These are phyloP conservation scores for Ganoderma lucidum DNA, from an alignment of 1,284 basidiomycete genomes.

Conservation along the genomic window DNA sequence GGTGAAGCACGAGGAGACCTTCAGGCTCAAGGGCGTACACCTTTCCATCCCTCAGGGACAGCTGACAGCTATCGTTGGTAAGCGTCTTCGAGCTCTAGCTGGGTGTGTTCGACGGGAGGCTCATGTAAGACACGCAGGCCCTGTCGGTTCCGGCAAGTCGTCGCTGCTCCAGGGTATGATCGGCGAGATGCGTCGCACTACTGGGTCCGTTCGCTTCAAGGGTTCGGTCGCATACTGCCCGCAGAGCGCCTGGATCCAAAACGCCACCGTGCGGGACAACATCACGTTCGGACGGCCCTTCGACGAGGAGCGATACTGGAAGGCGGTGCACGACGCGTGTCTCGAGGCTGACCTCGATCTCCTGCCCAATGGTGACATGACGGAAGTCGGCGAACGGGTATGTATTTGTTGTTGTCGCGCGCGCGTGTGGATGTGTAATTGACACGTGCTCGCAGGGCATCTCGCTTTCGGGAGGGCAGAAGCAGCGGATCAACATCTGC, in stretches of 20 bases:
- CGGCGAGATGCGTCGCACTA: slow-evolving; percentile 72
- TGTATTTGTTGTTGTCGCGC: slow-evolving; percentile 5
- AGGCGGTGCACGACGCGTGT: slow-evolving; percentile 77
- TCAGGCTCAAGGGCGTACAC: slow-evolving; percentile 67
- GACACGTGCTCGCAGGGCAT: slow-evolving; percentile 58
- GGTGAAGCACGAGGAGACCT: slow-evolving; percentile 49
- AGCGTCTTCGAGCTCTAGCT: slow-evolving; percentile 44
- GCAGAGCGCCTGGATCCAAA: slow-evolving; percentile 88
- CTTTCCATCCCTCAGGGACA: slow-evolving; percentile 75
- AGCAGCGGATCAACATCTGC: slow-evolving; percentile 80
- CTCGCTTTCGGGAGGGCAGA: slow-evolving; percentile 84
- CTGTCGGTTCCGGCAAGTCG: slow-evolving; percentile 69
- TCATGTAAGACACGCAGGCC: slow-evolving; percentile 30
- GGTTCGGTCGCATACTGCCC: slow-evolving; percentile 84
- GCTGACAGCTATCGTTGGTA: slow-evolving; percentile 82
- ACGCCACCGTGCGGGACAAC: slow-evolving; percentile 82
- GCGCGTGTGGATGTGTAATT: background rate
- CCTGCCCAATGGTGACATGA: slow-evolving; percentile 84
- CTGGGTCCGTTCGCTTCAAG: slow-evolving; percentile 55
- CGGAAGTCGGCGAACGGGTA: slow-evolving; percentile 91
- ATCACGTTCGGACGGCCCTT: slow-evolving; percentile 87
- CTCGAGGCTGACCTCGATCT: slow-evolving; percentile 84
- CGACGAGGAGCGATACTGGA: slow-evolving; percentile 82
- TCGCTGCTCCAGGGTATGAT: slow-evolving; percentile 76
- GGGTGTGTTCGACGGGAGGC: background rate